Percentiles rank a stretch among this genome's conserved stretches.
phyloP scores from a whole-genome alignment of 495 filamentous ascomycete species.

The Viridothelium virens region DNA sequence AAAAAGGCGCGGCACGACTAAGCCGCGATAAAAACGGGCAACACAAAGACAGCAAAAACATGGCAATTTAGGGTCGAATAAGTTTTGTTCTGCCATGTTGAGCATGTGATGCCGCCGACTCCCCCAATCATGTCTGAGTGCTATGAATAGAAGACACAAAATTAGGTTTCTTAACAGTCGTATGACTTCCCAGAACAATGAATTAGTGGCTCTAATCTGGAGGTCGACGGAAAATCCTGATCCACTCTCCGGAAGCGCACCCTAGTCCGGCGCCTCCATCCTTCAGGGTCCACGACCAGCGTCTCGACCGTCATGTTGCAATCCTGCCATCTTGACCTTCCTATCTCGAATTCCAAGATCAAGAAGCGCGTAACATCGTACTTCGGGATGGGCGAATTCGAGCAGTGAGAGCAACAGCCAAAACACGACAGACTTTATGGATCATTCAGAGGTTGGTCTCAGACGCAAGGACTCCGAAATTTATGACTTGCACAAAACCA shows the following conservation, averaged over 20 bases:
- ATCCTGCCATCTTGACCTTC: not conserved
- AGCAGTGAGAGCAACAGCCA: not conserved
- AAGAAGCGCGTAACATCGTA: too few species aligned
- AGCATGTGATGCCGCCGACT: not conserved
- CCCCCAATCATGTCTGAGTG: not conserved
- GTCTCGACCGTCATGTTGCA: slow-evolving; percentile 1
- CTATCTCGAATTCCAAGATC: not conserved
- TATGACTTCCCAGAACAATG: not conserved
- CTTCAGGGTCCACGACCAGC: not conserved
- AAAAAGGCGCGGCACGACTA: not conserved
- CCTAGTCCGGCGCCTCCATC: not conserved
- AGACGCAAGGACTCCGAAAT: not conserved
- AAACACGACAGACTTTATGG: not conserved
- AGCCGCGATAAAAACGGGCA: not conserved
- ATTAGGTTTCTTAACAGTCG: not conserved
- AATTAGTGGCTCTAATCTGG: not conserved
- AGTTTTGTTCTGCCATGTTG: not conserved
- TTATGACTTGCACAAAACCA: not conserved
- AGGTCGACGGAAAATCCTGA: not conserved
- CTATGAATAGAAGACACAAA: not conserved
- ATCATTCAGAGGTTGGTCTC: too few species aligned
- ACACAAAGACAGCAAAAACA: not conserved
- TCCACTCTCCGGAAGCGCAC: not conserved
- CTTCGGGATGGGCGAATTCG: not conserved
- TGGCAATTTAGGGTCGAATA: not conserved